phyloP scores from a whole-genome alignment of 2,329 filamentous ascomycete species.

The Alternaria metachromatica region DNA sequence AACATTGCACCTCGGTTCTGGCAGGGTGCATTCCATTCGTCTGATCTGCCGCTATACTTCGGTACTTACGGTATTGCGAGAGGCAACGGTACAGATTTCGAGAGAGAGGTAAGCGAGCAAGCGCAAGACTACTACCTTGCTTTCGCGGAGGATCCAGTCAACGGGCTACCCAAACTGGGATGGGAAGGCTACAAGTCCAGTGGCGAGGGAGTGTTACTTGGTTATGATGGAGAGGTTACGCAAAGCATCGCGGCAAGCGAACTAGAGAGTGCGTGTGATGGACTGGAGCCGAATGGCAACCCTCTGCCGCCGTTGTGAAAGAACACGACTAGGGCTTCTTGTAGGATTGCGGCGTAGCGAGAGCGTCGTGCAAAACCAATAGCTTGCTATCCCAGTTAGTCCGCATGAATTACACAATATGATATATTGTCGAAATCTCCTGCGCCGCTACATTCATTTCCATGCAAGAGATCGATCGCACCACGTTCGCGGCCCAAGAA shows the following conservation, averaged over 20 bases:
- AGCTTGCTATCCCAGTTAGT: too few relatives aligned
- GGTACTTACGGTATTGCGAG: constrained; percentile 41
- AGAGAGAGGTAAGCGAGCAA: constrained; percentile 40
- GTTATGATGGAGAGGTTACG: constrained; percentile 18
- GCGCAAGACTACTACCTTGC: constrained; percentile 49
- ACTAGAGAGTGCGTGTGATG: constrained; percentile 29
- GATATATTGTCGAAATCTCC: neutral
- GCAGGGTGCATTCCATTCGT: constrained; percentile 47
- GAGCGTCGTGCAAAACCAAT: neutral
- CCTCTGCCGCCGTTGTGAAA: constrained; percentile 7
- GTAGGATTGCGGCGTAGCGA: neutral
- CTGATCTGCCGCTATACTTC: constrained; percentile 47
- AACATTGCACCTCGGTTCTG: constrained; percentile 45
- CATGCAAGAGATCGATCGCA: neutral
- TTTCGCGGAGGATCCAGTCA: constrained; percentile 44
- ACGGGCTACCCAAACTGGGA: constrained; percentile 37
- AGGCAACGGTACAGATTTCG: constrained; percentile 35
- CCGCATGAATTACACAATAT: neutral
- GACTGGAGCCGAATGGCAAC: constrained; percentile 6
- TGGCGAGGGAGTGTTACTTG: constrained; percentile 34
- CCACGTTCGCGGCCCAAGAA: neutral
- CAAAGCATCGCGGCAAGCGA: constrained; percentile 24
- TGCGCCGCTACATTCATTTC: neutral
- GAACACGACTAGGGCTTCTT: neutral
- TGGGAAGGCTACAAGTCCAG: constrained; percentile 42